A percentile compares a stretch with the other conserved stretches of the same genome.
These are phyloP conservation scores for Hypoxylon fuscum DNA, from an alignment of 495 filamentous ascomycete genomes.

Conservation along the genomic window DNA sequence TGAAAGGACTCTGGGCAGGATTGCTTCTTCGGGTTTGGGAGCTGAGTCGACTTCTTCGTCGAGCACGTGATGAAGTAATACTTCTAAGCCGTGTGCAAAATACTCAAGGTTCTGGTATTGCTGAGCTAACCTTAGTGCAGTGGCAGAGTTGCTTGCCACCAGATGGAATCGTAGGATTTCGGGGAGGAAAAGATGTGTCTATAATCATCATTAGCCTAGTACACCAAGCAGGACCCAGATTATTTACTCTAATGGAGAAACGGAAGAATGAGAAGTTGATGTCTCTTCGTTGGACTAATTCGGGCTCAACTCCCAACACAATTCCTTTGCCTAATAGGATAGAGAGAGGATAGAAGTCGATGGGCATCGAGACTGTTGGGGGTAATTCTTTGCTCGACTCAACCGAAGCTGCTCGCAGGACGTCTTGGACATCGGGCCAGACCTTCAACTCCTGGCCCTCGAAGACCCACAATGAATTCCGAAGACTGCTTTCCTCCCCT, in stretches of 20 bases:
- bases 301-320: slow-evolving; percentile 87
- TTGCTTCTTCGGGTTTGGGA: slow-evolving; percentile 72
- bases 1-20: slow-evolving; percentile 85
- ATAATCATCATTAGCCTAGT: slow-evolving; percentile 32
- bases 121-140: slow-evolving; percentile 79
- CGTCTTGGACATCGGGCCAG: slow-evolving; percentile 92
- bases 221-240: background rate
- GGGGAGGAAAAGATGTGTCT: slow-evolving; percentile 92
- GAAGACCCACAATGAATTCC: slow-evolving; percentile 94
- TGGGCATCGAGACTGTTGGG: slow-evolving; percentile 67
- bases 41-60: slow-evolving; percentile 90
- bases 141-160: slow-evolving; percentile 71
- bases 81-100: slow-evolving; percentile 90
- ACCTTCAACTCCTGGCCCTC: slow-evolving; percentile 83
- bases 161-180: slow-evolving; percentile 83
- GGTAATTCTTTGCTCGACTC: slow-evolving; percentile 69
- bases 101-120: slow-evolving; percentile 87
- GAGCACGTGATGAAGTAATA: slow-evolving; percentile 90
- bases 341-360: slow-evolving; percentile 96
- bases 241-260: slow-evolving; percentile 78
- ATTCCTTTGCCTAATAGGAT: slow-evolving; percentile 85
- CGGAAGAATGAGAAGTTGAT: slow-evolving; percentile 86
- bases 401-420: slow-evolving; percentile 71
- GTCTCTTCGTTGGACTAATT: slow-evolving; percentile 90
- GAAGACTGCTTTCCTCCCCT: slow-evolving; percentile 63